Evolutionary conservation across 768 basidiomycete species (phyloP).

Genomic region (Phallus indusiatus): DNA sequence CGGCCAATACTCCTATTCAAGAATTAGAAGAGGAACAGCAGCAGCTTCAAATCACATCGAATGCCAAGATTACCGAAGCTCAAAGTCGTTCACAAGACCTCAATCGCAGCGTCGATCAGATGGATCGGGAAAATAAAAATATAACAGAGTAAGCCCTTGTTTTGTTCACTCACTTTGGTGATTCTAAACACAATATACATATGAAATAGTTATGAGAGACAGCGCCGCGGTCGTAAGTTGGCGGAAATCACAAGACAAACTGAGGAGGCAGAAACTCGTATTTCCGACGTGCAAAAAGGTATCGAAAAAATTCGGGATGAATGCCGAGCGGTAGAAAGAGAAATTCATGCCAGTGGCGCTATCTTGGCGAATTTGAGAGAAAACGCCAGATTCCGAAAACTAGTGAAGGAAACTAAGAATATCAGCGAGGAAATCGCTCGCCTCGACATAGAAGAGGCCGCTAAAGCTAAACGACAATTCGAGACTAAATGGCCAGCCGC

Average conservation of each 20-base stretch:
- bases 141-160: constrained; percentile 48
- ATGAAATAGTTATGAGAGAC: constrained; percentile 56
- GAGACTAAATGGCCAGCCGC: constrained; percentile 67
- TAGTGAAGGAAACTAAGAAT: constrained; percentile 53
- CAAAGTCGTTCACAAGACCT: constrained; percentile 54
- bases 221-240: constrained; percentile 51
- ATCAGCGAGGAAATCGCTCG: constrained; percentile 64
- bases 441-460: constrained; percentile 79
- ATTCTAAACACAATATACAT: background rate
- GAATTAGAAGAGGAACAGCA: constrained; percentile 48
- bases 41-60: constrained; percentile 39
- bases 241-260: constrained; percentile 51
- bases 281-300: constrained; percentile 30
- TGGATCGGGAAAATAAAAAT: constrained; percentile 48
- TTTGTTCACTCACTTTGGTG: background rate
- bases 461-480: constrained; percentile 76
- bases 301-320: constrained; percentile 32
- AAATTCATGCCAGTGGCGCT: constrained; percentile 69
- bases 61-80: constrained; percentile 38
- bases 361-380: constrained; percentile 64
- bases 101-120: constrained; percentile 51
- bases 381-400: constrained; percentile 69
- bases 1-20: constrained; percentile 53
- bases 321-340: constrained; percentile 58
- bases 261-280: constrained; percentile 35